Base-by-base conservation (phyloP, 345 rosid species). In the Firmiana major region DNA sequence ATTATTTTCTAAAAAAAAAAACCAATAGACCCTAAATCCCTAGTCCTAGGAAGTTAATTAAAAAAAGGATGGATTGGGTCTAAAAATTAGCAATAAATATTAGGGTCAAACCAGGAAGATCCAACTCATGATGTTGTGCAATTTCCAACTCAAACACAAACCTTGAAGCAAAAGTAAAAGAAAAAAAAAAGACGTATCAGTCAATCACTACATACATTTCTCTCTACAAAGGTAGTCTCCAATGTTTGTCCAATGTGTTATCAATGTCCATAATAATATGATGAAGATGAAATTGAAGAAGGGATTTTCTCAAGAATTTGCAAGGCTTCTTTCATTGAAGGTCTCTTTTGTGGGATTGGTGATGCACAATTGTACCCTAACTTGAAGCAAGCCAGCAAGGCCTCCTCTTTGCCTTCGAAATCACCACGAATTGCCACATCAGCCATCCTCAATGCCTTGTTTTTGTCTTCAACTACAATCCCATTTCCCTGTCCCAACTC, bases 401-500 rank as follows among this genome's bases (percentile, higher is more conserved):
- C 89, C 46, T 92, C 97, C 71, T 91, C 98, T 77, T 86, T 93
- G 8, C 97, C 99, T 62, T 92, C 99, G 84, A 96, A 53, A 36
- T 96, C 98, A 63, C 68, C 85, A 9, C 97, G 88, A 43, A 96
- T 93, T 4, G 86, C 89, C 68, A 38, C 85, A 12, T 94, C 98
- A 9, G 88, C 90, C 89, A 90, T 87, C 82, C 95, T 64, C 71
- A 90, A 16, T 0, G 97, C 98, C 78, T 93, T 81, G 55, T 19
- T 54, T 72, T 84, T 83, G 45, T 96, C 98, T 3, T 96, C 93
- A 1, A 28, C 71, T 2, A 77, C 67, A 1, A 92, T 86, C 84
- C 97, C 99, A 43, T 90, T 93, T n/a, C 87, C 94, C 54, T 90
- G 97, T 26, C 97, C 98, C 83, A 89, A 67, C 80, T 96, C 99